These are phyloP conservation scores for Tolypocladium album DNA, from an alignment of 2,329 filamentous ascomycete species.

Conservation along the genomic window DNA sequence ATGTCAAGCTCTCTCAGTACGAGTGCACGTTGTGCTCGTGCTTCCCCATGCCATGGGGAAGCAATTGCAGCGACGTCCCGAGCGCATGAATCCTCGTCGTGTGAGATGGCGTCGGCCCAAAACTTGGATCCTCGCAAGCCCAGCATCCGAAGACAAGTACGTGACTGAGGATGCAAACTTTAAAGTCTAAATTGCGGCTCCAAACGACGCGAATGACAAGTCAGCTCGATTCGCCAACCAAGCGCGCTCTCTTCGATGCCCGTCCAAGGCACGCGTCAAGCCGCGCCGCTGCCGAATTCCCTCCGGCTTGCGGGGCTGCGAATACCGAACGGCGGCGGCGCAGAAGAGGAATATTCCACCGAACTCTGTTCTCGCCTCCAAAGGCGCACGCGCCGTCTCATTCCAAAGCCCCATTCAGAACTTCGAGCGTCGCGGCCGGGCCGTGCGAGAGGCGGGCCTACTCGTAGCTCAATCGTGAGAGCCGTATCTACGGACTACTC, in stretches of 20 bases:
- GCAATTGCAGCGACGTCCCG: no score
- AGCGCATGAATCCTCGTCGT: no score
- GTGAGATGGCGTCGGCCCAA: background rate
- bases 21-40: no score
- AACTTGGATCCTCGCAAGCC: background rate
- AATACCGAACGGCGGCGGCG: background rate
- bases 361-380: background rate
- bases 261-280: background rate
- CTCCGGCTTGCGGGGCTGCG: background rate
- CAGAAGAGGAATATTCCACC: background rate
- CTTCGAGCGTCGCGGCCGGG: no score
- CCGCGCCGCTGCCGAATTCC: background rate
- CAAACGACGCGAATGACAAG: no score
- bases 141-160: background rate
- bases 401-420: background rate
- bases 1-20: no score
- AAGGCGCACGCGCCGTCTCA: background rate
- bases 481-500: no score
- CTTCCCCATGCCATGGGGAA: no score
- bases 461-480: no score
- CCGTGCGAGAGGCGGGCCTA: no score
- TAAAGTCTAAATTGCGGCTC: background rate
- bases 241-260: background rate
- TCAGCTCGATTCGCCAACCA: no score
- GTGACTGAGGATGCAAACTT: no score